Percentiles rank a stretch among this genome's conserved stretches.
phyloP scores from a whole-genome alignment of 805 yeast genomes.

The Wickerhamiella azymoides region DNA sequence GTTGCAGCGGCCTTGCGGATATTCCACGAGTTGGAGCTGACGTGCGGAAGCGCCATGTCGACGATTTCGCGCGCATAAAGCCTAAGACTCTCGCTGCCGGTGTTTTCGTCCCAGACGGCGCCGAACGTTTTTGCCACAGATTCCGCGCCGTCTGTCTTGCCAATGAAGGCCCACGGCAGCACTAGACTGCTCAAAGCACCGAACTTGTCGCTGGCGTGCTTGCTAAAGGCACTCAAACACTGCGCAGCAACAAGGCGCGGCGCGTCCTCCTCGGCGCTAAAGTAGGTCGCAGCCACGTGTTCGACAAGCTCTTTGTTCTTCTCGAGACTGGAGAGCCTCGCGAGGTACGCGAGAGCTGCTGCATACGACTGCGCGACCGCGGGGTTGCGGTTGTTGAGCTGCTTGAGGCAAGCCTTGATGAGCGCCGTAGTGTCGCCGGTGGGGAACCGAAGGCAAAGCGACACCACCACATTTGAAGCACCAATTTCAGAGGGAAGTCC shows the following conservation, averaged over 20 bases:
- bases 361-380: conserved; percentile 68
- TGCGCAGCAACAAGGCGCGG: conserved; percentile 40
- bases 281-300: conserved; percentile 40
- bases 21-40: conserved; percentile 45
- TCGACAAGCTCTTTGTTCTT: conserved; percentile 41
- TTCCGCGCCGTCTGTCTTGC: conserved; percentile 47
- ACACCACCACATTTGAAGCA: conserved; percentile 59
- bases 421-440: conserved; percentile 39
- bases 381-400: conserved; percentile 55
- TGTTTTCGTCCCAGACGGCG: conserved; percentile 64
- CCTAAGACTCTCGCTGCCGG: conserved; percentile 53
- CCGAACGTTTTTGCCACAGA: conserved; percentile 38
- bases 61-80: conserved; percentile 60
- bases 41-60: conserved; percentile 33
- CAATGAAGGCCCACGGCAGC: conserved; percentile 69
- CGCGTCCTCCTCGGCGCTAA: conserved; percentile 37
- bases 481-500: conserved; percentile 89
- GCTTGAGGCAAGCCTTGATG: conserved; percentile 41
- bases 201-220: conserved; percentile 55
- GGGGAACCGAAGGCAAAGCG: conserved; percentile 45
- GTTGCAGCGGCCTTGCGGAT: conserved; percentile 59
- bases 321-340: conserved; percentile 44
- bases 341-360: conserved; percentile 62
- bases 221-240: conserved; percentile 52
- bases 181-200: conserved; percentile 46